Conservation (phyloP, 495 filamentous ascomycete genomes). For the Aspergillus affinis region DNA sequence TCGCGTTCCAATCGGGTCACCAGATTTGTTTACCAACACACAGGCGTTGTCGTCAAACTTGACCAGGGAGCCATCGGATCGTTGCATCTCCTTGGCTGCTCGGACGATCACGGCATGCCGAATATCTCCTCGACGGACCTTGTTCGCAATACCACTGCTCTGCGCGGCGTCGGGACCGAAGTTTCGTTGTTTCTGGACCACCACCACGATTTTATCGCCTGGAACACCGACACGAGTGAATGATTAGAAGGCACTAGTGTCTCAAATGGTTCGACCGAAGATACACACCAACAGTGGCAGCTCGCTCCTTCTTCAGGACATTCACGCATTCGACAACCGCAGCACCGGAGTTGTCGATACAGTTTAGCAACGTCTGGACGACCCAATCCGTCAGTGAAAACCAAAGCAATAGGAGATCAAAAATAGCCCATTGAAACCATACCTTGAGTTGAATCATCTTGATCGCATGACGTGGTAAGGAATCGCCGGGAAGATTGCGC, state of each 20-base stretch:
- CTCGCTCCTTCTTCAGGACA: constrained; percentile 85
- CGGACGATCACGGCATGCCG: constrained; percentile 95
- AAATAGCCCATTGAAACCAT: neutral
- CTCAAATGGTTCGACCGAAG: neutral
- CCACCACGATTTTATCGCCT: constrained; percentile 97
- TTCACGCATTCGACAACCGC: constrained; percentile 95
- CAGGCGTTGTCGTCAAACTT: constrained; percentile 98
- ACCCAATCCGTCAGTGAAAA: constrained; percentile 1
- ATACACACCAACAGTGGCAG: constrained; percentile 81
- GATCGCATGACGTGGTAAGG: constrained; percentile 32
- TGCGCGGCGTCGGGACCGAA: constrained; percentile 63
- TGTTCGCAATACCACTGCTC: constrained; percentile 68
- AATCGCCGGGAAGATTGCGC: too few relatives aligned
- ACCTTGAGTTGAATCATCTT: constrained; percentile 99
- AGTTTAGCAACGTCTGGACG: constrained; percentile 88
- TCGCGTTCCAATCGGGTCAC: constrained; percentile 90
- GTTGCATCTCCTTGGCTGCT: constrained; percentile 79
- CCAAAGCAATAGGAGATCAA: neutral
- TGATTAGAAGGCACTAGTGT: neutral
- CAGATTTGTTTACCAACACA: constrained; percentile 94
- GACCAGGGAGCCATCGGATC: constrained; percentile 84
- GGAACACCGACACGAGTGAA: neutral
- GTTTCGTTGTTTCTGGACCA: constrained; percentile 91
- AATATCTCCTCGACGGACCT: constrained; percentile 95
- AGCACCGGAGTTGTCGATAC: constrained; percentile 99